Evolutionary conservation across 805 yeast species (phyloP).

Genomic region (Kodamaea laetipori): DNA sequence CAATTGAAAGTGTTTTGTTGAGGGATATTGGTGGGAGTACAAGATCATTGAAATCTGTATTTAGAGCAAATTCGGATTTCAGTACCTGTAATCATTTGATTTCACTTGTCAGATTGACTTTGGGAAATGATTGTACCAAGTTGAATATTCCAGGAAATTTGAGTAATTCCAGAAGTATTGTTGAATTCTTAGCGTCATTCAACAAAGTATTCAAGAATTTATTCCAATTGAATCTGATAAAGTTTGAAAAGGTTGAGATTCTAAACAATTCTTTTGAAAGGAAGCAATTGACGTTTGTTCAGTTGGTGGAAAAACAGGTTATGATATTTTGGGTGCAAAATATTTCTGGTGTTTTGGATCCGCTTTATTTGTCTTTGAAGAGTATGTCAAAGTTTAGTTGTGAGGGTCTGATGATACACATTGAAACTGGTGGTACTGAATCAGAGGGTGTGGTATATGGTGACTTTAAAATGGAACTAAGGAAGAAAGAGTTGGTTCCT

Average conservation of each 20-base stretch:
- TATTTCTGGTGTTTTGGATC: slow-evolving; percentile 7
- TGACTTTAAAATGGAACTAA: neutral
- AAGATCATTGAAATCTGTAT: neutral
- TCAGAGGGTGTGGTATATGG: neutral
- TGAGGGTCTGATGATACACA: neutral
- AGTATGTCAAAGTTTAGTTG: neutral
- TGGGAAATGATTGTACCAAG: neutral
- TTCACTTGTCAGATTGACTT: neutral
- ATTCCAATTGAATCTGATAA: slow-evolving; percentile 13
- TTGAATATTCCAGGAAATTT: neutral
- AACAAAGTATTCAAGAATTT: slow-evolving; percentile 15
- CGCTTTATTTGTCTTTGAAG: neutral
- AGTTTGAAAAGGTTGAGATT: neutral
- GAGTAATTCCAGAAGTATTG: slow-evolving; percentile 10
- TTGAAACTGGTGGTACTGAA: neutral
- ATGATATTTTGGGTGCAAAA: slow-evolving; percentile 15
- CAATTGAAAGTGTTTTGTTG: neutral
- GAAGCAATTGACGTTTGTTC: slow-evolving; percentile 13
- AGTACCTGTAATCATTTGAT: slow-evolving; percentile 10
- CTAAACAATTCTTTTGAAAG: slow-evolving; percentile 13
- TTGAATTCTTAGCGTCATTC: slow-evolving; percentile 6
- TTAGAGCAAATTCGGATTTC: slow-evolving; percentile 5
- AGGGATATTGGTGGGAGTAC: neutral
- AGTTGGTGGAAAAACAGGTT: slow-evolving; percentile 12
- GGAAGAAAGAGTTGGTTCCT: neutral